These are phyloP conservation scores for Ceratocystiopsis sp. DNA, from an alignment of 2,329 filamentous ascomycete genomes.

Conservation along the genomic window DNA sequence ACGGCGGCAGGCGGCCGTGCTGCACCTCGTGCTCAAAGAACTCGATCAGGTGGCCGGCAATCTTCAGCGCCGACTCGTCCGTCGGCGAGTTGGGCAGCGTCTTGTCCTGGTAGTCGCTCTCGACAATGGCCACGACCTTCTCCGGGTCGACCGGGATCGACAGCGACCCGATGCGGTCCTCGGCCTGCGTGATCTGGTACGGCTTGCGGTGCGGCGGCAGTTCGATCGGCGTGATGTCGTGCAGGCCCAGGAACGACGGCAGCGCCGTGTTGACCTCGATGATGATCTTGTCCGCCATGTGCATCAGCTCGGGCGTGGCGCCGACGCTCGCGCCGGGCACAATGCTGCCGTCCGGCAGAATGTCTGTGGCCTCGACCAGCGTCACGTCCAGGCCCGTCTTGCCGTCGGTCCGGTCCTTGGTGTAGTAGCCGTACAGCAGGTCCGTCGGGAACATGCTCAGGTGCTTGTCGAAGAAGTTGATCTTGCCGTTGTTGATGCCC, in stretches of 20 bases:
- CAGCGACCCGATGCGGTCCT: constrained; percentile 70
- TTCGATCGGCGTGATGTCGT: constrained; percentile 84
- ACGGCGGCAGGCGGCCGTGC: constrained; percentile 58
- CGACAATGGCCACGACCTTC: constrained; percentile 68
- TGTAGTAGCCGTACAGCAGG: constrained; percentile 76
- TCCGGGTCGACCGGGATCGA: constrained; percentile 71
- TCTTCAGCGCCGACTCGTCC: constrained; percentile 54
- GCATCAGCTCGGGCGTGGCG: constrained; percentile 68
- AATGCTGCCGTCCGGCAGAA: constrained; percentile 77
- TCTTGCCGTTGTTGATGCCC: constrained; percentile 75
- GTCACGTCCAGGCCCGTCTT: constrained; percentile 64
- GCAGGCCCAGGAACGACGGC: constrained; percentile 71
- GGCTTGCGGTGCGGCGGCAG: constrained; percentile 67
- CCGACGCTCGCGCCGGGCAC: constrained; percentile 76
- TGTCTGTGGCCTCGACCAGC: constrained; percentile 72
- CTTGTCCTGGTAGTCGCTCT: constrained; percentile 67
- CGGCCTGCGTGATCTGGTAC: constrained; percentile 68
- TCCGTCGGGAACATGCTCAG: constrained; percentile 83
- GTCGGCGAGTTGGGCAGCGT: constrained; percentile 59
- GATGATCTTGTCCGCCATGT: constrained; percentile 87
- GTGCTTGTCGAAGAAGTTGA: constrained; percentile 90
- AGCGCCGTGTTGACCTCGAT: constrained; percentile 82
- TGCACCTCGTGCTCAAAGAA: constrained; percentile 69
- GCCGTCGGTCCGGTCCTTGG: constrained; percentile 57
- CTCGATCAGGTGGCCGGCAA: constrained; percentile 68